Base-by-base conservation (phyloP, 2,329 filamentous ascomycete species). In the Cladosporium oxysporum region DNA sequence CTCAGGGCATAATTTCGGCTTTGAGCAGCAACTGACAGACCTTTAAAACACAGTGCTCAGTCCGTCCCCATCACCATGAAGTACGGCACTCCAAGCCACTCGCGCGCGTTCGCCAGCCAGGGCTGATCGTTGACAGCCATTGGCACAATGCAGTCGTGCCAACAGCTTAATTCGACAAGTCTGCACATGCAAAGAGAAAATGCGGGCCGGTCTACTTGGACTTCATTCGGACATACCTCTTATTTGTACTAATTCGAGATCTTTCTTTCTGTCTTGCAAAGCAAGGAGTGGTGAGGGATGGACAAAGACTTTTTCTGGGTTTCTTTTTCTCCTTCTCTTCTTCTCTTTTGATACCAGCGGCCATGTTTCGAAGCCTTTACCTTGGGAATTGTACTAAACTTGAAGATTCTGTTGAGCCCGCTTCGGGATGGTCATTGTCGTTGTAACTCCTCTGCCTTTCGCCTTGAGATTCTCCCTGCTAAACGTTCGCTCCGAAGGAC, bases 41-140 rank as follows among this genome's bases (percentile, higher is more conserved):
- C n/a, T n/a, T 26, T 31, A 26, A 26, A 21, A 2, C 8, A 18
- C 21, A 33, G 21, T 26, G 37, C 33, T 12, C 50, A 63, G 50
- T 33, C 37, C 21, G 49, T 50, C 50, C 21, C 50, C 18, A 28
- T 53, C 50, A 47, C 57, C 29, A 60, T 65, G 55, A 60, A 64
- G 44, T 37, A 64, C 62, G 66, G 67, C 65, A 70, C 69, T 31
- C 69, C 69, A 33, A 69, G 65, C 44, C 71, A 72, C 52, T 68
- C 68, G 58, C 71, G 71, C 52, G 71, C 65, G 21, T 70, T 71
- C 59, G 71, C 71, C 50, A 72, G 71, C 57, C 71, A 71, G 68
- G 69, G 71, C 31, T 70, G 52, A 66, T 18, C 18, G 52, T 21
- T 6, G 28, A 18, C 28, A 55, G 29, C 11, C n/a, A 7, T 6